Percentiles rank a stretch among this genome's conserved stretches.
Evolutionary conservation across 352 stramenopile genomes (phyloP).

Genomic region (Stramenopiles sp.): DNA sequence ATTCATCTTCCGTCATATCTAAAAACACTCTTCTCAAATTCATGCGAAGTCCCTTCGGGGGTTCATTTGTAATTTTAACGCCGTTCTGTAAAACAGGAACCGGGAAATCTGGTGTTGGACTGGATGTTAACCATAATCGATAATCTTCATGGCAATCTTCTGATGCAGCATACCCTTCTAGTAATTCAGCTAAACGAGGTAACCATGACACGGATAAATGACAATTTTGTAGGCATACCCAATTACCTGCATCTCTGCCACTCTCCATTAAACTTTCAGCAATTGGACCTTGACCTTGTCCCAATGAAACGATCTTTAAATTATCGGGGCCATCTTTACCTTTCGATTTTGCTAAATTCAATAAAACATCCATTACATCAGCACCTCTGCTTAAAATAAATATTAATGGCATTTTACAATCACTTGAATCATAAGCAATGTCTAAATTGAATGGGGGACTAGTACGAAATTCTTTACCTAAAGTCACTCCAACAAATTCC

Average conservation of each 20-base stretch:
- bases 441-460: slow-evolving; percentile 55
- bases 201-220: slow-evolving; percentile 53
- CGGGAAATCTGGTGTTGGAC: slow-evolving; percentile 45
- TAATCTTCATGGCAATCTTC: slow-evolving; percentile 45
- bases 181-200: slow-evolving; percentile 36
- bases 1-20: slow-evolving; percentile 51
- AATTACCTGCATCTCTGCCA: slow-evolving; percentile 44
- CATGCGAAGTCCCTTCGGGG: slow-evolving; percentile 44
- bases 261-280: slow-evolving; percentile 51
- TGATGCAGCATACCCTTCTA: slow-evolving; percentile 30
- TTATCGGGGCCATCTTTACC: too few relatives aligned
- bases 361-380: slow-evolving; percentile 62
- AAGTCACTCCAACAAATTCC: slow-evolving; percentile 32
- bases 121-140: slow-evolving; percentile 61
- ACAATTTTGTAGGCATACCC: slow-evolving; percentile 73
- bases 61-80: slow-evolving; percentile 78
- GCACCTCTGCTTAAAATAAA: slow-evolving; percentile 59
- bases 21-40: slow-evolving; percentile 59
- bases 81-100: slow-evolving; percentile 65
- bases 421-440: slow-evolving; percentile 52
- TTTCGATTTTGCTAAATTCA: slow-evolving; percentile 44
- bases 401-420: slow-evolving; percentile 48
- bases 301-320: slow-evolving; percentile 60
- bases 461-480: slow-evolving; percentile 43
- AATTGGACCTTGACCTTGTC: slow-evolving; percentile 55